These are phyloP conservation scores for Kodamaea plutei DNA, from an alignment of 1,139 yeast species.

Conservation along the genomic window DNA sequence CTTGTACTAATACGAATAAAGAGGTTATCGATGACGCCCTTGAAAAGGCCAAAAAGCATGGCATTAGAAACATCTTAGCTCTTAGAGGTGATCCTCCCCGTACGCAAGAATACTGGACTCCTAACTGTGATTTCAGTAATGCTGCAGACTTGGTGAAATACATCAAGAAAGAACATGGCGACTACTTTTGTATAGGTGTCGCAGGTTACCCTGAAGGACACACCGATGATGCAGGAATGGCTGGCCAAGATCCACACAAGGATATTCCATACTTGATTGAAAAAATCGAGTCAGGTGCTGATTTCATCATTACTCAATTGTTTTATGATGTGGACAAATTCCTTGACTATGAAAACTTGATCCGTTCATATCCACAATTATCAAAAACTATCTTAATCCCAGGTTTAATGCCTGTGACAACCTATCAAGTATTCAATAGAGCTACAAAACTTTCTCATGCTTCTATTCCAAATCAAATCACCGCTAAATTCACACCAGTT, in stretches of 20 bases:
- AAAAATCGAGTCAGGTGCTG: slow-evolving; percentile 47
- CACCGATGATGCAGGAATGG: slow-evolving; percentile 69
- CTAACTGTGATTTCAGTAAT: slow-evolving; percentile 55
- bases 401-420: slow-evolving; percentile 95
- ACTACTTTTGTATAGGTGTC: slow-evolving; percentile 81
- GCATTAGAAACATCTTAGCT: slow-evolving; percentile 85
- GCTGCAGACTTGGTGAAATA: slow-evolving; percentile 84
- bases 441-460: slow-evolving; percentile 92
- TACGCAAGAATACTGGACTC: slow-evolving; percentile 64
- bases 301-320: slow-evolving; percentile 43
- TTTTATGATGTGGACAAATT: slow-evolving; percentile 42
- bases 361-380: slow-evolving; percentile 33
- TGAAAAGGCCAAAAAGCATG: slow-evolving; percentile 62
- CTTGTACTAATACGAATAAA: slow-evolving; percentile 90
- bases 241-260: slow-evolving; percentile 54
- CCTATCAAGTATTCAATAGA: slow-evolving; percentile 78
- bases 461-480: slow-evolving; percentile 55
- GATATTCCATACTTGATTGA: slow-evolving; percentile 70
- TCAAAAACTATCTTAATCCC: slow-evolving; percentile 65
- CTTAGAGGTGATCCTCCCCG: slow-evolving; percentile 96
- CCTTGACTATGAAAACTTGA: slow-evolving; percentile 33
- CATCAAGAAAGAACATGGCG: slow-evolving; percentile 64
- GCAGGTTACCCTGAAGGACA: slow-evolving; percentile 98
- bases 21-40: slow-evolving; percentile 77
- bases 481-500: slow-evolving; percentile 47